Base-by-base conservation (phyloP, 192 early-diverging fungal species). In the Backusella macrospora region DNA sequence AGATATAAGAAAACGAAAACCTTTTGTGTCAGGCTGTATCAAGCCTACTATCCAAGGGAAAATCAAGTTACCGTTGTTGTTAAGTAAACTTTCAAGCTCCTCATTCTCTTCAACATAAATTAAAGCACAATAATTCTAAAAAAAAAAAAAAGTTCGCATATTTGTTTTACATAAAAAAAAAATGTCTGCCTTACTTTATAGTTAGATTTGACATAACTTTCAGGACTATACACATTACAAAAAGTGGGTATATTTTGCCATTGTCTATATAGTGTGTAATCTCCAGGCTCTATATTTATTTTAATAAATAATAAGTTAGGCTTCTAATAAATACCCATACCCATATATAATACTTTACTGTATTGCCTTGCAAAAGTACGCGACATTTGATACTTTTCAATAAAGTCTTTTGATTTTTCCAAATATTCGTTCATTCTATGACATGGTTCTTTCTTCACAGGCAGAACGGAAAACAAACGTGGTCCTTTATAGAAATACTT, bases 401-500 rank as follows among this genome's bases (percentile, higher is more conserved):
- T 65, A 45, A 77, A 71, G 2, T 72, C 46, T 14, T 26, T 14
- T 4, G 26, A 16, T 12, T 70, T 70, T 49, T 49, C 34, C 37
- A 52, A 6, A n/a, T 2, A 70, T 14, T 45, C 18, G 12, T 45
- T 44, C 15, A 13, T 52, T 45, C n/a, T 46, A 67, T n/a, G 39
- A 49, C 12, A 26, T 68, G 65, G 12, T 15, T 47, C 26, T 65
- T 14, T 10, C 21, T 65, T 43, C 14, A 13, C 2, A 9, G 46
- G 47, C 10, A 55, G 2, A n/a, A 69, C 23, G 3, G 73, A 69
- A 68, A 62, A 77, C 18, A 77, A n/a, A 4, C 68, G 43, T 7
- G 76, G 43, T 14, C 68, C 49, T 65, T 82, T 77, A 29, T 68
- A 44, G 45, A 78, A 78, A 42, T 82, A 82, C 12, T 70, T 70